phyloP scores from a whole-genome alignment of 345 rosid species.

The Linum usitatissimum region DNA sequence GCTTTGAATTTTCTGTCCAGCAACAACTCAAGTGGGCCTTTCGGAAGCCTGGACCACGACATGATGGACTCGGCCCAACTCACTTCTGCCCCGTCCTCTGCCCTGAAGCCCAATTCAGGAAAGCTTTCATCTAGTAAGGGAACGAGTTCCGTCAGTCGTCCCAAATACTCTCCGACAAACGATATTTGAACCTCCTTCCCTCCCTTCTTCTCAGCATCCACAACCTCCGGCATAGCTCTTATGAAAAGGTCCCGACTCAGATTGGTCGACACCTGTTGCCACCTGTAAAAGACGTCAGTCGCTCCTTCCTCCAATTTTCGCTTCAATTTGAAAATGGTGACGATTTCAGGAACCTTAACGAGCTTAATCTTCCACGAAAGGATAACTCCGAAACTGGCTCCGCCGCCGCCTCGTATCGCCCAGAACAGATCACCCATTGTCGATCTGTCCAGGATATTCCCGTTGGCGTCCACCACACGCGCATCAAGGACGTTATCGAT shows the following conservation, averaged over 20 bases:
- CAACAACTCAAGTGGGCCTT: neutral
- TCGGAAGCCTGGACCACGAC: slow-evolving; percentile 7
- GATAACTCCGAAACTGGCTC: slow-evolving; percentile 1
- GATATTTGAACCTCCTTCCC: neutral
- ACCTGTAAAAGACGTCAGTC: neutral
- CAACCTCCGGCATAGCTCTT: slow-evolving; percentile 6
- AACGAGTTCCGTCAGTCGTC: neutral
- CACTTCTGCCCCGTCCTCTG: slow-evolving; percentile 4
- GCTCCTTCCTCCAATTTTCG: neutral
- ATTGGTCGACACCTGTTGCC: slow-evolving; percentile 9
- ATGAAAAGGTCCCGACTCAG: slow-evolving; percentile 10
- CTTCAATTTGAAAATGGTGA: neutral
- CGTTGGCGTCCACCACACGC: too few relatives aligned
- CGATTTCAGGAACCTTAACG: neutral
- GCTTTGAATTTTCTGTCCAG: neutral
- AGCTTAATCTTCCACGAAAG: neutral
- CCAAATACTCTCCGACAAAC: slow-evolving; percentile 7
- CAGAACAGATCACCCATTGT: slow-evolving; percentile 4
- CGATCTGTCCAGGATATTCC: neutral
- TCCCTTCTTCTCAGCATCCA: too few relatives aligned
- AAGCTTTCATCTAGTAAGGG: neutral
- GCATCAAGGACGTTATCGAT: neutral
- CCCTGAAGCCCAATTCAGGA: slow-evolving; percentile 5
- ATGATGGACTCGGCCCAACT: slow-evolving; percentile 11
- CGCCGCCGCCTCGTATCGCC: slow-evolving; percentile 2